Evolutionary conservation across 148 eudicot genomes (phyloP), one percentile per base, ranked within the genome.

Genomic region (Chenopodium berlandieri): DNA sequence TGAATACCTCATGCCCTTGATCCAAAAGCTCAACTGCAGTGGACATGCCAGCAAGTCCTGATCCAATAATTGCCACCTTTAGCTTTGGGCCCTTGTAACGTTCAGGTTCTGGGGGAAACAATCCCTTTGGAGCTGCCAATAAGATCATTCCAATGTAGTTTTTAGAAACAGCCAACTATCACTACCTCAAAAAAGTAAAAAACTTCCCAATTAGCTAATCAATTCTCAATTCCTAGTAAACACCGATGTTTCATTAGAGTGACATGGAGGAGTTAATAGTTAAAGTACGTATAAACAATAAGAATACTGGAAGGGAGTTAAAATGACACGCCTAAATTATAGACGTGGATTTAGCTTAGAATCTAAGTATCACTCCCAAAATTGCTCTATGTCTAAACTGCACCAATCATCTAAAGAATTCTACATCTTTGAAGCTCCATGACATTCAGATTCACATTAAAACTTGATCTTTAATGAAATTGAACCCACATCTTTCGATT

Each of bases 21-120:
- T 96, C 99, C 85, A 96, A 82, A 79, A 96, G 98, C 91, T 96
- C 99, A 78, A 96, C 97, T 50, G 99, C 99, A 80, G 99, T 96
- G 27, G 99, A 96, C 99, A 96, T 96, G 88, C 97, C 99, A 13
- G 99, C 99, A 83, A 96, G 97, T 74, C 99, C 99, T 80, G 99
- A 90, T 76, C 99, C 99, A 69, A 96, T 91, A 37, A 96, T 96
- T 52, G 99, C 98, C 78, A 94, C 95, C 89, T 94, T 96, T 31
- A 96, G 94, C 88, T 96, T 96, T 63, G 99, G 99, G 60, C 99
- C 99, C 27, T 82, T 85, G 82, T 96, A 96, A 25, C 84, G 88
- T 83, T 89, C 88, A 78, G 99, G 99, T 83, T 96, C 99, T 13
- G 98, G 93, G 82, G 98, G 99, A 86, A 96, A 96, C 79, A 96